Conservation (phyloP, 2,329 filamentous ascomycete genomes). For the Aspergillus costaricaensis region DNA sequence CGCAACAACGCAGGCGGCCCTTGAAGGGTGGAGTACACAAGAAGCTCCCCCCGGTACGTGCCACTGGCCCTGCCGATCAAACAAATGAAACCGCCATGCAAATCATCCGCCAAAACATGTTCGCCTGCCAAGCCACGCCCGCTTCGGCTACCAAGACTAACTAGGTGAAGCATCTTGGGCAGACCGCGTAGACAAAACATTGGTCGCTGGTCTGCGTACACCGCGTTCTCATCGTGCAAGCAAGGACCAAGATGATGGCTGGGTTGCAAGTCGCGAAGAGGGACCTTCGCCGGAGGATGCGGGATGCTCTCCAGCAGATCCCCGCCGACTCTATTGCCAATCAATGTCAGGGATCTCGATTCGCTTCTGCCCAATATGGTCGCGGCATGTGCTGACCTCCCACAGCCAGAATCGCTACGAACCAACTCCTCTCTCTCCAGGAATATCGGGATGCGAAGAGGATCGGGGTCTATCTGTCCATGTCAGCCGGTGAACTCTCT, state of each 20-base stretch:
- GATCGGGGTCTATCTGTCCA: constrained; percentile 88
- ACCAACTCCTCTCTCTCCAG: constrained; percentile 64
- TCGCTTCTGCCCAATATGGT: constrained; percentile 29
- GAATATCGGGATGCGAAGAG: constrained; percentile 74
- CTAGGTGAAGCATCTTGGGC: no score
- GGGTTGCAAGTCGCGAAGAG: constrained; percentile 70
- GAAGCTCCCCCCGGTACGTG: constrained; percentile 3
- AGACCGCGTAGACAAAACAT: no score
- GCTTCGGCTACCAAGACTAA: not conserved
- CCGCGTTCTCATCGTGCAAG: not conserved
- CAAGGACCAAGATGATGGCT: constrained; percentile 48
- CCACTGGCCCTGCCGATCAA: constrained; percentile 17
- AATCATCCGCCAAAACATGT: constrained; percentile 14
- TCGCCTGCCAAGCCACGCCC: constrained; percentile 15
- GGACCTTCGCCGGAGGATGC: constrained; percentile 71
- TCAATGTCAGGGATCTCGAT: constrained; percentile 63
- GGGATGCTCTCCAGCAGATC: constrained; percentile 63
- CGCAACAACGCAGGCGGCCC: constrained; percentile 14
- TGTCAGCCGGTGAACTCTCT: constrained; percentile 84
- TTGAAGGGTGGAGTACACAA: constrained; percentile 9
- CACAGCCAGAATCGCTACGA: constrained; percentile 66
- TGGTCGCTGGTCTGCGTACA: not conserved
- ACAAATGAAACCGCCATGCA: constrained; percentile 12
- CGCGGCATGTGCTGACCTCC: constrained; percentile 24
- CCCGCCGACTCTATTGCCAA: constrained; percentile 61